A percentile compares a stretch with the other conserved stretches of the same genome.
These are phyloP conservation scores for Orbilia javanica DNA, from an alignment of 2,329 filamentous ascomycete species.

Conservation along the genomic window DNA sequence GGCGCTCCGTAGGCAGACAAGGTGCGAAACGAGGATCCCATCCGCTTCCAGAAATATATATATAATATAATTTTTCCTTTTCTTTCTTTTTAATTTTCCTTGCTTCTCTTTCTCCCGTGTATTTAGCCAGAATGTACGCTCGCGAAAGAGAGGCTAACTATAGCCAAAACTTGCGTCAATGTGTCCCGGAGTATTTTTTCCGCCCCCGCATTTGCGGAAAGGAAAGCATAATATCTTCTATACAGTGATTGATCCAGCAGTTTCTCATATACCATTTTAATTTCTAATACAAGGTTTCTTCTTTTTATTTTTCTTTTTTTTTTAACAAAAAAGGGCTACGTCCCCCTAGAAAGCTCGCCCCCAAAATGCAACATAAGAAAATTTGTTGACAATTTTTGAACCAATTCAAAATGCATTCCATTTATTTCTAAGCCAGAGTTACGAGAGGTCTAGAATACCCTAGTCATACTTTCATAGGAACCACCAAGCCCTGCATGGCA, in stretches of 20 bases:
- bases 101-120: not conserved
- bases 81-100: not conserved
- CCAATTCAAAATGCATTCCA: too few species aligned
- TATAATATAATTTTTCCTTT: not conserved
- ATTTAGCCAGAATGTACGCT: constrained; percentile 38
- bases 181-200: constrained; percentile 14
- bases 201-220: constrained; percentile 30
- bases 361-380: constrained; percentile 5
- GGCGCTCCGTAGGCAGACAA: constrained; percentile 32
- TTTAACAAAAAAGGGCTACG: not conserved
- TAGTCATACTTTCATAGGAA: not conserved
- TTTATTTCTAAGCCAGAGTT: too few species aligned
- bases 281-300: not conserved
- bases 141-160: not conserved
- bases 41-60: constrained; percentile 34
- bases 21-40: constrained; percentile 49
- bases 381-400: not conserved
- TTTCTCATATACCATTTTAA: not conserved
- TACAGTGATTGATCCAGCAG: too few species aligned
- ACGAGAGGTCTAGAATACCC: not conserved
- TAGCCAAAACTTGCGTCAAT: not conserved
- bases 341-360: not conserved
- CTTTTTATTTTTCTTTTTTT: not conserved
- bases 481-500: constrained; percentile 18
- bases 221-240: too few species aligned